These are phyloP conservation scores for Rhododendron vialii DNA, from an alignment of 148 eudicot genomes.

Conservation along the genomic window DNA sequence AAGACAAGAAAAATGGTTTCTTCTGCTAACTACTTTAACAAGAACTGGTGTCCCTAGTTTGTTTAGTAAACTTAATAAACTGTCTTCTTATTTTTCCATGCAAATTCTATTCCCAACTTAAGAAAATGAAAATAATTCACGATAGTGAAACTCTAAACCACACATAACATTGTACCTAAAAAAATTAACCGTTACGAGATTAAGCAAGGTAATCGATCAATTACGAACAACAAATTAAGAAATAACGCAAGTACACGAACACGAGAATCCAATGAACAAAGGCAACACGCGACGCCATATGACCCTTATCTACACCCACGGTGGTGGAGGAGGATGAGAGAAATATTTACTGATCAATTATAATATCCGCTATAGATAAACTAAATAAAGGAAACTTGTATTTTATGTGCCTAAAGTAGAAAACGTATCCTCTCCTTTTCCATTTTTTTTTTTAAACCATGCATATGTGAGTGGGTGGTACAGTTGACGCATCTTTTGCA, in stretches of 20 bases:
- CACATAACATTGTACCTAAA: neutral
- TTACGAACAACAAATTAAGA: neutral
- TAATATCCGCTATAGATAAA: too few species aligned
- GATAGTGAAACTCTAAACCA: neutral
- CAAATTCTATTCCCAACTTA: neutral
- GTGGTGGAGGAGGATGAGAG: neutral
- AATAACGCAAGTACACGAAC: neutral
- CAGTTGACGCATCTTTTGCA: neutral
- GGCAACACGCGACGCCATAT: too few species aligned
- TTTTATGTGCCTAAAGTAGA: neutral
- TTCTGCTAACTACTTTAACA: neutral
- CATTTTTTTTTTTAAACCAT: neutral
- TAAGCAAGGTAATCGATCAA: neutral
- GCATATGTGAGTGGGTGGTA: neutral
- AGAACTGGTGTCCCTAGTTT: neutral
- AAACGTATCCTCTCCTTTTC: neutral
- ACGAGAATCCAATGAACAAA: neutral
- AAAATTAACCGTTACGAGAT: neutral
- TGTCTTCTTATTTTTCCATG: neutral
- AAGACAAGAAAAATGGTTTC: too few species aligned
- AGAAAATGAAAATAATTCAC: too few species aligned
- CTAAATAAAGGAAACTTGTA: neutral
- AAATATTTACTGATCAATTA: too few species aligned
- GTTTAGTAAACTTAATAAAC: neutral
- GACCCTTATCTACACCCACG: neutral